Percentiles rank a stretch among this genome's conserved stretches.
Conservation (phyloP, 371 early-diverging fungal species). For the Apophysomyces elegans region DNA sequence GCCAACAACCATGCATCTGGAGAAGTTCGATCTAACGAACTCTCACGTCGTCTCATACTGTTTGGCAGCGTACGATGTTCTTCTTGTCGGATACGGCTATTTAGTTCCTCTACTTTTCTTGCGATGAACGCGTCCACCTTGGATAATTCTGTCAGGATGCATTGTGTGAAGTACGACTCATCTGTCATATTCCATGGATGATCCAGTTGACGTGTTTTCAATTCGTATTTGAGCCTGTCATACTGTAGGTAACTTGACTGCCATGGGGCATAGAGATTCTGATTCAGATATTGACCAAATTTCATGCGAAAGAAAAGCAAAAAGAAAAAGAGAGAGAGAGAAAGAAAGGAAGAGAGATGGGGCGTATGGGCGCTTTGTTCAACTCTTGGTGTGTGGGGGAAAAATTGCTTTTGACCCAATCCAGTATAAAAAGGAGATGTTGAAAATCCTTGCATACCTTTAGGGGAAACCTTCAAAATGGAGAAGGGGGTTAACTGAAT, state of each 20-base stretch:
- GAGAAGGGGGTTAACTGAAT: neutral
- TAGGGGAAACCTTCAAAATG: neutral
- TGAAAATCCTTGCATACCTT: constrained; percentile 7
- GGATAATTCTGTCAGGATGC: constrained; percentile 78
- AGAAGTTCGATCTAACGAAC: constrained; percentile 2
- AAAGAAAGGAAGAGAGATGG: neutral
- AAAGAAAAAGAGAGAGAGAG: neutral
- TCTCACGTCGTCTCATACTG: too few relatives aligned
- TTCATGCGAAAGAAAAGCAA: constrained; percentile 2
- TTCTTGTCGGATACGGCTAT: constrained; percentile 70
- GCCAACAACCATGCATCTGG: constrained; percentile 30
- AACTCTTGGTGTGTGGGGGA: too few relatives aligned
- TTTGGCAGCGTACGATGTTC: constrained; percentile 54
- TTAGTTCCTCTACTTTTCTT: constrained; percentile 75
- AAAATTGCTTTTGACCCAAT: too few relatives aligned
- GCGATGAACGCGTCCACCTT: constrained; percentile 86
- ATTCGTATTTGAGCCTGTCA: constrained; percentile 36
- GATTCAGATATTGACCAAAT: constrained; percentile 24
- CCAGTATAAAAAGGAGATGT: neutral
- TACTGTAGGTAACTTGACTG: constrained; percentile 42
- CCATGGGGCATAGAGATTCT: constrained; percentile 43
- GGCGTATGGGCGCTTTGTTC: too few relatives aligned
- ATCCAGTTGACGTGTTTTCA: constrained; percentile 38
- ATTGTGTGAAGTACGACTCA: constrained; percentile 74
- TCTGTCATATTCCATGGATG: constrained; percentile 62